Evolutionary conservation across 371 early-diverging fungal species (phyloP).

Genomic region (Mucor ambiguus): DNA sequence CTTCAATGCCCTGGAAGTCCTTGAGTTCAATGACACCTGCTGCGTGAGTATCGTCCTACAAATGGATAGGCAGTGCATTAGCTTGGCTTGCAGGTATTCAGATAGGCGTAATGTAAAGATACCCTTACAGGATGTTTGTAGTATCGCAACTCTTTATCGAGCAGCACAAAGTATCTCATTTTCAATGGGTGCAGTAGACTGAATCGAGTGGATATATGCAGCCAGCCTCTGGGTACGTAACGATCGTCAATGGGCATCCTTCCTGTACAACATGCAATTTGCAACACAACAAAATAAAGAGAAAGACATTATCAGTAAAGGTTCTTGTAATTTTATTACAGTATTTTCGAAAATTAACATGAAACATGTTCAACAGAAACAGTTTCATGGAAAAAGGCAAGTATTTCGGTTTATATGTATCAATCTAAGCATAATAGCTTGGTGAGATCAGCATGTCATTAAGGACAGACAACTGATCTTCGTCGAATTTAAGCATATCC

Average conservation of each 20-base stretch:
- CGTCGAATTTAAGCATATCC: conserved; percentile 75
- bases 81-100: neutral
- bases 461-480: conserved; percentile 76
- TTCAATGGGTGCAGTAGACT: conserved; percentile 3
- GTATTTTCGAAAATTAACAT: neutral
- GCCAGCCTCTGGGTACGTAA: neutral
- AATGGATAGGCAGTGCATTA: neutral
- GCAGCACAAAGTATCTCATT: conserved; percentile 12
- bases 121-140: conserved; percentile 12
- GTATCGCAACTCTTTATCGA: conserved; percentile 8
- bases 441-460: conserved; percentile 89
- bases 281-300: neutral
- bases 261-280: neutral
- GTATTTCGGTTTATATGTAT: neutral
- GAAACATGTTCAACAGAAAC: neutral
- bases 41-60: conserved; percentile 26
- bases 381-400: neutral
- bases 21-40: conserved; percentile 20
- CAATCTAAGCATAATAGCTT: conserved; percentile 71
- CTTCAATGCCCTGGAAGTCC: conserved; percentile 10
- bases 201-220: conserved; percentile 1
- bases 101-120: neutral
- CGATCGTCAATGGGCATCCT: neutral
- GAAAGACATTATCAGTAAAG: too few species aligned
- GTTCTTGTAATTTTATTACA: neutral